Conservation (phyloP, 257 asterid species). For the Solanum pinnatisectum region DNA sequence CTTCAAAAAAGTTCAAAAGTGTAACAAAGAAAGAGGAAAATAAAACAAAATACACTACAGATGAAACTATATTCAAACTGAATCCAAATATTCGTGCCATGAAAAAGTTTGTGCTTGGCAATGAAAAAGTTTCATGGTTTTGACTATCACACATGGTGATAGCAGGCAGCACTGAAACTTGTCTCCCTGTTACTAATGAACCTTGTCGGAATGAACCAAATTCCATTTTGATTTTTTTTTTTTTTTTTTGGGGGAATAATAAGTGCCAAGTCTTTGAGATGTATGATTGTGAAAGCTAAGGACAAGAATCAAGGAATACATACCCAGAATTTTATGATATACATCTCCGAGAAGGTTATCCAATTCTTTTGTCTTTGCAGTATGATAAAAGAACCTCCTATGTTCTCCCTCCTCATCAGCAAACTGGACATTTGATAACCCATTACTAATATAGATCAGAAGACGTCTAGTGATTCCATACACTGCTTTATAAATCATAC, state of each 20-base stretch:
- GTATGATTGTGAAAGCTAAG: background rate
- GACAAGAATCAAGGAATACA: slow-evolving; percentile 12
- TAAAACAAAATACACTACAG: background rate
- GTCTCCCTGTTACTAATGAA: background rate
- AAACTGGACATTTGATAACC: slow-evolving; percentile 43
- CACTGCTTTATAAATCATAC: background rate
- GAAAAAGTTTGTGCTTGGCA: background rate
- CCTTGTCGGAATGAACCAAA: background rate
- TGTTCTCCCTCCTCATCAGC: slow-evolving; percentile 73
- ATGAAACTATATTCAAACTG: background rate
- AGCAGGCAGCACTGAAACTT: background rate
- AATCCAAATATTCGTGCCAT: background rate
- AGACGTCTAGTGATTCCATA: slow-evolving; percentile 2
- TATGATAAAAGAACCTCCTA: slow-evolving; percentile 77
- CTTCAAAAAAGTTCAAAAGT: slow-evolving; percentile 24
- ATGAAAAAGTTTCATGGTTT: background rate
- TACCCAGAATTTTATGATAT: slow-evolving; percentile 90
- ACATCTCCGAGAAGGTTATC: slow-evolving; percentile 91
- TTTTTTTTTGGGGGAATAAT: background rate
- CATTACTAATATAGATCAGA: slow-evolving; percentile 15
- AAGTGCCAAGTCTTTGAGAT: slow-evolving; percentile 1
- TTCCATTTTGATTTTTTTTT: background rate
- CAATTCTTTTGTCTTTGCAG: slow-evolving; percentile 81
- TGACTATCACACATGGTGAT: background rate
- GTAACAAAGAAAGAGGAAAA: background rate